phyloP scores from a whole-genome alignment of 305 asterid genomes.

The Striga hermonthica region DNA sequence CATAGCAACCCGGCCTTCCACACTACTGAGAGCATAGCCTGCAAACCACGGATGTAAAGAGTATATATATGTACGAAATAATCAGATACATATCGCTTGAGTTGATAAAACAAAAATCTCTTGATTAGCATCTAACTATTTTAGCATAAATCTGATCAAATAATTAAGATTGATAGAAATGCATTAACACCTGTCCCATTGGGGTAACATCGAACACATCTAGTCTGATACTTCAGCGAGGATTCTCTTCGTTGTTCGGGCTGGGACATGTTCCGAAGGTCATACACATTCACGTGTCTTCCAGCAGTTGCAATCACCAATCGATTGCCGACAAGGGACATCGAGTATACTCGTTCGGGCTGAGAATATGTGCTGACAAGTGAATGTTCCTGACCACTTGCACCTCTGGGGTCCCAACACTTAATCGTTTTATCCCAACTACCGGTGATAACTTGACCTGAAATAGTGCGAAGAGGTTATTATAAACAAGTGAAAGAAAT shows the following conservation, averaged over 20 bases:
- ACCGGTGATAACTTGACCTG: constrained; percentile 97
- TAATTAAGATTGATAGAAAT: constrained; percentile 4
- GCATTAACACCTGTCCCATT: constrained; percentile 81
- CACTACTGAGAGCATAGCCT: constrained; percentile 96
- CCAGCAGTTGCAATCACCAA: constrained; percentile 97
- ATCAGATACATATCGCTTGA: too few relatives aligned
- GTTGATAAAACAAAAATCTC: too few relatives aligned
- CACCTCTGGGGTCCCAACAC: constrained; percentile 99
- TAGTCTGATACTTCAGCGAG: constrained; percentile 86
- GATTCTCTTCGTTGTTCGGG: constrained; percentile 95
- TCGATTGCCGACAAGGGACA: constrained; percentile 84
- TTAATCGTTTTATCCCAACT: constrained; percentile 95
- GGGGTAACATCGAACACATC: constrained; percentile 92
- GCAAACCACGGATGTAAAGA: constrained; percentile 34
- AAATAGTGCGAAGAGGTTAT: constrained; percentile 7
- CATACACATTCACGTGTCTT: constrained; percentile 91
- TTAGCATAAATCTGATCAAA: too few relatives aligned
- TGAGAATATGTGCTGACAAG: constrained; percentile 82
- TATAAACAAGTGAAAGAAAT: background rate
- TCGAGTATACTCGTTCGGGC: constrained; percentile 93
- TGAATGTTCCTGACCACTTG: constrained; percentile 86
- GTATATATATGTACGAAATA: constrained; percentile 1
- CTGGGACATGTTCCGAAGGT: constrained; percentile 89
- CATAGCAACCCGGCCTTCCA: constrained; percentile 93
- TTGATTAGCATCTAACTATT: too few relatives aligned